Percentiles rank a stretch among this genome's conserved stretches.
phyloP scores from a whole-genome alignment of 768 basidiomycete species.

The Russula foetens region DNA sequence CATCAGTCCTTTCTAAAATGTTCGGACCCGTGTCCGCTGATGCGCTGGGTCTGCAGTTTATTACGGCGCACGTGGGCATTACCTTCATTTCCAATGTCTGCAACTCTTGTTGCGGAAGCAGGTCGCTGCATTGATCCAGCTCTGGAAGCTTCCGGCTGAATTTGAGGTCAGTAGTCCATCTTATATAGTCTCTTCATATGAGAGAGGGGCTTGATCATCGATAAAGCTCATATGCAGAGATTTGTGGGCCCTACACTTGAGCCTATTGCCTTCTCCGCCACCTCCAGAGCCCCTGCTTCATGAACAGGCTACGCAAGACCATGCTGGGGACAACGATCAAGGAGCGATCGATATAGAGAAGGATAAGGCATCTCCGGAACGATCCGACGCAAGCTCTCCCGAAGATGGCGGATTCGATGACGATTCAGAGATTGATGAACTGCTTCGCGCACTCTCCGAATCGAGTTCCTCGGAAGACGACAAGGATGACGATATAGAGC shows the following conservation, averaged over 20 bases:
- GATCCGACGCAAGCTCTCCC: slow-evolving; percentile 22
- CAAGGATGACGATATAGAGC: slow-evolving; percentile 13
- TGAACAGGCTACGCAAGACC: slow-evolving; percentile 29
- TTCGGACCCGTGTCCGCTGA: background rate
- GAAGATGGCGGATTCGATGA: slow-evolving; percentile 27
- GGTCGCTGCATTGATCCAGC: slow-evolving; percentile 43
- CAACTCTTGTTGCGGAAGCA: slow-evolving; percentile 79
- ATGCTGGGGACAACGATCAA: slow-evolving; percentile 1
- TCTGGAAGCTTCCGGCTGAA: slow-evolving; percentile 71
- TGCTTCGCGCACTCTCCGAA: slow-evolving; percentile 34
- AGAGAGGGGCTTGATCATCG: background rate
- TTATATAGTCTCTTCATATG: background rate
- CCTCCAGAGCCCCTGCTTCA: slow-evolving; percentile 51
- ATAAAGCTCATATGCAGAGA: slow-evolving; percentile 64
- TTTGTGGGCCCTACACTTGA: slow-evolving; percentile 72
- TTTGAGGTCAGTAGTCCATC: slow-evolving; percentile 53
- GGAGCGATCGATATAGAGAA: background rate
- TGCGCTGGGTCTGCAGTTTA: slow-evolving; percentile 50
- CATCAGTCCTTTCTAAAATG: background rate
- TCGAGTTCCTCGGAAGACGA: slow-evolving; percentile 27
- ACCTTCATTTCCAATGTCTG: slow-evolving; percentile 75
- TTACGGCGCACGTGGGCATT: slow-evolving; percentile 70
- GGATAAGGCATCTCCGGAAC: background rate
- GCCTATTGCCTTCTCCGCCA: slow-evolving; percentile 49
- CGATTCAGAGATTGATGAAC: slow-evolving; percentile 32